Percentiles rank a stretch among this genome's conserved stretches.
phyloP scores from a whole-genome alignment of 495 filamentous ascomycete genomes.

The Pyrenopolyporus hunteri region DNA sequence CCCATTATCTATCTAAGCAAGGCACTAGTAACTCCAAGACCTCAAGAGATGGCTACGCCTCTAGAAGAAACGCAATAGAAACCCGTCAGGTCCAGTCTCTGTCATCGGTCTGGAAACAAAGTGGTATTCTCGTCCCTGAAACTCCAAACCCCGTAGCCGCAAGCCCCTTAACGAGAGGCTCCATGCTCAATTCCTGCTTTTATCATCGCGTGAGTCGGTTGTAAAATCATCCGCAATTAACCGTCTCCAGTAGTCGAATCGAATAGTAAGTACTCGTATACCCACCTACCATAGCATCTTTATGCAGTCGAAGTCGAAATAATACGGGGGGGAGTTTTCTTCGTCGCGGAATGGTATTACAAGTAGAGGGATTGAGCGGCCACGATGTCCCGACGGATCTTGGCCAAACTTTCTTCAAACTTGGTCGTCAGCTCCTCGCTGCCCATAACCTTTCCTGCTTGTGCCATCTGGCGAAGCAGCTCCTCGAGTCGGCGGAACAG shows the following conservation, averaged over 20 bases:
- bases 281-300: slow-evolving; percentile 1
- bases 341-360: slow-evolving; percentile 45
- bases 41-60: slow-evolving; percentile 18
- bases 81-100: slow-evolving; percentile 19
- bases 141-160: slow-evolving; percentile 22
- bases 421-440: slow-evolving; percentile 87
- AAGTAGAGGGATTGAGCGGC: slow-evolving; percentile 91
- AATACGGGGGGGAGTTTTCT: too few relatives aligned
- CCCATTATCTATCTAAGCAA: slow-evolving; percentile 42
- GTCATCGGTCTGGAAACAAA: slow-evolving; percentile 30
- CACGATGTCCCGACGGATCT: slow-evolving; percentile 90
- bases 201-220: not conserved
- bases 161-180: not conserved
- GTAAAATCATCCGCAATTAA: not conserved
- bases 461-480: slow-evolving; percentile 95
- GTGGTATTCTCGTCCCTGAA: slow-evolving; percentile 31
- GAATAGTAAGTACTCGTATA: not conserved
- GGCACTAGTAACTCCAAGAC: slow-evolving; percentile 13
- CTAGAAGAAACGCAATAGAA: not conserved
- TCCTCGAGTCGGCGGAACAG: slow-evolving; percentile 96
- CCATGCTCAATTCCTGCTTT: not conserved
- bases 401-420: slow-evolving; percentile 81
- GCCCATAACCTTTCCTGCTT: slow-evolving; percentile 96
- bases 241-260: not conserved
- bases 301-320: not conserved